These are phyloP conservation scores for Jamesozyma gamospora DNA, from an alignment of 805 yeast genomes.

Conservation along the genomic window DNA sequence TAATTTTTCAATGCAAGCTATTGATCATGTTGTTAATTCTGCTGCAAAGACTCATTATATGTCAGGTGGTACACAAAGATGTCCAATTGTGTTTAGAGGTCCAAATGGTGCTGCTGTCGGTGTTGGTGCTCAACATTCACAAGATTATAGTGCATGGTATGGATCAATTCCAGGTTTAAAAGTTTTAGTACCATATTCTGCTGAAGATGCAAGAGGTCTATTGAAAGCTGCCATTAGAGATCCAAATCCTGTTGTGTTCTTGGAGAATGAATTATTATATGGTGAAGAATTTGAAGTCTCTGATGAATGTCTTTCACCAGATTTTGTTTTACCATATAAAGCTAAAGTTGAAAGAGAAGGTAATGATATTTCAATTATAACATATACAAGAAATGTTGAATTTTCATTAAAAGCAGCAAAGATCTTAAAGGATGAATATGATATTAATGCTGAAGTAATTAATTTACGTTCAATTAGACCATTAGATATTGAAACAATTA, in stretches of 20 bases:
- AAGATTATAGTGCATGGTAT: constrained; percentile 96
- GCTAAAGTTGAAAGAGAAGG: constrained; percentile 95
- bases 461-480: constrained; percentile 97
- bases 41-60: constrained; percentile 98
- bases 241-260: constrained; percentile 93
- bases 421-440: constrained; percentile 68
- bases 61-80: constrained; percentile 98
- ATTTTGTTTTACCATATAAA: constrained; percentile 82
- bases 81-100: constrained; percentile 97
- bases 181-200: constrained; percentile 89
- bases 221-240: constrained; percentile 95
- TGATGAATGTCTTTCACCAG: constrained; percentile 82
- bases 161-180: constrained; percentile 97
- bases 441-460: constrained; percentile 84
- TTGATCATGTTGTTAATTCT: constrained; percentile 95
- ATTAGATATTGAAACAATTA: constrained; percentile 76
- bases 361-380: constrained; percentile 76
- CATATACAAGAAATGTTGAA: constrained; percentile 86
- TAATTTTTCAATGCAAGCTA: constrained; percentile 99
- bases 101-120: constrained; percentile 99
- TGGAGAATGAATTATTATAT: constrained; percentile 92
- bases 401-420: constrained; percentile 88
- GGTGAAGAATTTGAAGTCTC: constrained; percentile 85
- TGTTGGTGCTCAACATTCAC: constrained; percentile 99
- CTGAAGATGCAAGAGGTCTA: constrained; percentile 94